Base-by-base conservation (phyloP, 768 basidiomycete species). In the Hygrocybe coccinea region DNA sequence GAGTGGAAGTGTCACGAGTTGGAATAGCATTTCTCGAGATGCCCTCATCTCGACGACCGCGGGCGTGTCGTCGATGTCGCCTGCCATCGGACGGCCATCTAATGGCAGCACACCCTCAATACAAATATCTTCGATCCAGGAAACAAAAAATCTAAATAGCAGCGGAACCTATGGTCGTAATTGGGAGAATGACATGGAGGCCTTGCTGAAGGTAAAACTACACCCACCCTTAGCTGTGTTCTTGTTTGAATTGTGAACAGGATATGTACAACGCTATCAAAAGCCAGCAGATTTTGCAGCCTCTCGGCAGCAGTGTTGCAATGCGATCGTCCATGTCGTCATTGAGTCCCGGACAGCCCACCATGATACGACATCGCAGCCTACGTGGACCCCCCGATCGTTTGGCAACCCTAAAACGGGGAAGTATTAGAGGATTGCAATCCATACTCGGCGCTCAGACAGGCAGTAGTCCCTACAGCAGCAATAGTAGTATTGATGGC, bases 251-350 rank as follows among this genome's bases (percentile, higher is more conserved):
- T 7, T 2, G 11, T 24, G 39, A 29, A 53, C 14, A 95, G 91
- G 97, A 99, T 65, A 95, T 99, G 80, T 99, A 94, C 75, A 82
- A 78, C 62, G 86, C 93, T 7, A 85, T 98, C 71, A 94, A 95
- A 74, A 82, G 78, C 38, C 89, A 94, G 62, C 90, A 94, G 67
- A 95, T 97, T 60, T 70, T 95, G 37, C 89, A 95, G 59, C 94
- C 94, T 1, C 69, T 86, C 24, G 79, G 76, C 56, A 78, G 76
- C 57, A 78, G 74, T 56, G 74, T 73, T 59, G 48, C 67, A 17
- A 66, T 67, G 17, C 77, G 83, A 43, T 64, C 78, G 8, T 84
- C 83, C 12, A 76, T 74, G 39, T 80, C 81, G 22, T 86, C 83
- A 22, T 65, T 82, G 34, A 83, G 76, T 53, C 81, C 85, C n/a